Evolutionary conservation across 768 basidiomycete species (phyloP).

Genomic region (Termitomyces sp.): DNA sequence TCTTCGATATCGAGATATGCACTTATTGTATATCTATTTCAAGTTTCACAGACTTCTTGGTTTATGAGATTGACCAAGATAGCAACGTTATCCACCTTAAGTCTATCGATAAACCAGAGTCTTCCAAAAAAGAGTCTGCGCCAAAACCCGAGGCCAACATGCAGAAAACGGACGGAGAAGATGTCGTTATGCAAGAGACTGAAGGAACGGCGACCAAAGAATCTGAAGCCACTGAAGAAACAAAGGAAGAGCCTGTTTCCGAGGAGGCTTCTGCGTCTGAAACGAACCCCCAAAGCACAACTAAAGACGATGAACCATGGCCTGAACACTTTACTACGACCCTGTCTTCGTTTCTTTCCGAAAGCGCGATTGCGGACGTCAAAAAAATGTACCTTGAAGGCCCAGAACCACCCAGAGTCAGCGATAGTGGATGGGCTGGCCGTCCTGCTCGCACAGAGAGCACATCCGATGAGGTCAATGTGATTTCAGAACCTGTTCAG

Average conservation of each 20-base stretch:
- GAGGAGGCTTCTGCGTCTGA: conserved; percentile 8
- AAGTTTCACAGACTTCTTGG: conserved; percentile 97
- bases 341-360: conserved; percentile 63
- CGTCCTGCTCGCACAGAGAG: conserved; percentile 33
- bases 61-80: conserved; percentile 85
- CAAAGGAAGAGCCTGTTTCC: conserved; percentile 5
- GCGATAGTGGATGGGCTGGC: conserved; percentile 73
- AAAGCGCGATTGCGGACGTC: conserved; percentile 54
- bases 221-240: conserved; percentile 7
- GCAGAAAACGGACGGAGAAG: conserved; percentile 13
- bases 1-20: not conserved
- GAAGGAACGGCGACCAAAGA: conserved; percentile 7
- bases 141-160: conserved; percentile 14
- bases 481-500: conserved; percentile 16
- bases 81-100: conserved; percentile 80
- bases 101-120: conserved; percentile 67
- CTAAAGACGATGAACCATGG: conserved; percentile 50
- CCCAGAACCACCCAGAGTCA: conserved; percentile 67
- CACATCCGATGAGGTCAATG: conserved; percentile 2
- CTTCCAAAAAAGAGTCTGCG: conserved; percentile 39
- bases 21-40: conserved; percentile 1
- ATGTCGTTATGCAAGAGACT: conserved; percentile 19
- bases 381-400: conserved; percentile 81
- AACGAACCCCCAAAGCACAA: conserved; percentile 9
- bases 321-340: conserved; percentile 52